These are phyloP conservation scores for Candolleomyces efflorescens DNA, from an alignment of 768 basidiomycete species.

Conservation along the genomic window DNA sequence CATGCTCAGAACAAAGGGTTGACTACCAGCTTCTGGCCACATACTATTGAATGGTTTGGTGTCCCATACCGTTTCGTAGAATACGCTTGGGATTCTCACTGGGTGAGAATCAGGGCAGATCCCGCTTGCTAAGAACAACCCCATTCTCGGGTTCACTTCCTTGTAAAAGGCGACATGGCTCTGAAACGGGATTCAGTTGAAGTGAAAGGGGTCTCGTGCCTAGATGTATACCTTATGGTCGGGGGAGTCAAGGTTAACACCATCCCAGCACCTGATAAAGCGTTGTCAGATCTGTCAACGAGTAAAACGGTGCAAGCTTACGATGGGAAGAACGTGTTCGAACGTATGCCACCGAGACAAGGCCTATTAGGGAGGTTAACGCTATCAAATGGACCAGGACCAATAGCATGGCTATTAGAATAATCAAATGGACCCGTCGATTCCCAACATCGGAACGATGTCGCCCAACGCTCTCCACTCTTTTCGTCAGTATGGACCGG, in stretches of 20 bases:
- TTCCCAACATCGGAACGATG: conserved; percentile 5
- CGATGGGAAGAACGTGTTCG: conserved; percentile 6
- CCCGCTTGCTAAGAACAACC: not conserved
- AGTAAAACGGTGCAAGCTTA: not conserved
- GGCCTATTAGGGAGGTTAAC: conserved; percentile 1
- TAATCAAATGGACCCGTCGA: not conserved
- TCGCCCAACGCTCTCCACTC: not conserved
- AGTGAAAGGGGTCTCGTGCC: not conserved
- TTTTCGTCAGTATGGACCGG: not conserved
- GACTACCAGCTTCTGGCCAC: not conserved
- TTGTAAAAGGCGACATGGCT: not conserved
- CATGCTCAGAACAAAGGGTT: not conserved
- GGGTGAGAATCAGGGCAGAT: not conserved
- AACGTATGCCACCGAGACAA: conserved; percentile 5
- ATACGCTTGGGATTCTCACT: not conserved
- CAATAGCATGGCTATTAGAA: conserved; percentile 2
- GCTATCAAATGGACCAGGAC: conserved; percentile 4
- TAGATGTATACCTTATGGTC: not conserved
- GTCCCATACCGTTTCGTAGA: not conserved
- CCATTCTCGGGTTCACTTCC: not conserved
- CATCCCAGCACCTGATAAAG: conserved; percentile 8
- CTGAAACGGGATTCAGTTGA: not conserved
- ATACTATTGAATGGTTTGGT: not conserved
- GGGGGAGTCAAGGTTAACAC: conserved; percentile 2
- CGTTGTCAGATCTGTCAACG: not conserved